Percentiles rank a stretch among this genome's conserved stretches.
Conservation (phyloP, 768 basidiomycete species). For the Pleurotus salmoneostramineus region DNA sequence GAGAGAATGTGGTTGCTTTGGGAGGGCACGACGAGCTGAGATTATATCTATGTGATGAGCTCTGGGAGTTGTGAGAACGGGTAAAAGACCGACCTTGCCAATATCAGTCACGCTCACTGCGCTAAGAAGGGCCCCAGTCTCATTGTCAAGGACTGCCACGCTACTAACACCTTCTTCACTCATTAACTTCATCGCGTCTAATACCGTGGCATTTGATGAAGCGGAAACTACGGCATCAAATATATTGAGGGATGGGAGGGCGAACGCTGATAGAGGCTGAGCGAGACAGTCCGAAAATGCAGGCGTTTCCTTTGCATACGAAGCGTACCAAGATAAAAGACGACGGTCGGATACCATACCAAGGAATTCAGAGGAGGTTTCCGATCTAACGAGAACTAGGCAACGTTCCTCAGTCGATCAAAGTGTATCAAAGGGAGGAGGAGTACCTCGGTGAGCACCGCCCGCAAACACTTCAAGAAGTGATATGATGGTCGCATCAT, state of each 20-base stretch:
- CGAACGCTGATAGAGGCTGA: slow-evolving; percentile 50
- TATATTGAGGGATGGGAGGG: slow-evolving; percentile 63
- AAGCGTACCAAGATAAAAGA: slow-evolving; percentile 66
- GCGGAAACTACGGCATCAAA: slow-evolving; percentile 61
- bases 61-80: not conserved
- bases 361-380: slow-evolving; percentile 41
- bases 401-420: not conserved
- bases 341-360: slow-evolving; percentile 76
- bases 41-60: not conserved
- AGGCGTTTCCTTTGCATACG: slow-evolving; percentile 43
- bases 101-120: slow-evolving; percentile 83
- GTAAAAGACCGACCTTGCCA: slow-evolving; percentile 48
- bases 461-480: slow-evolving; percentile 64
- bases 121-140: slow-evolving; percentile 57
- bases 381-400: slow-evolving; percentile 53
- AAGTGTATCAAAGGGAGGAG: not conserved
- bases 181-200: slow-evolving; percentile 85
- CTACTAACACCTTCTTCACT: slow-evolving; percentile 84
- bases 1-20: slow-evolving; percentile 76
- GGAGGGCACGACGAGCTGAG: slow-evolving; percentile 72
- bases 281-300: slow-evolving; percentile 45
- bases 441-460: slow-evolving; percentile 68
- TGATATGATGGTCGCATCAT: slow-evolving; percentile 60
- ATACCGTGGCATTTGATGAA: slow-evolving; percentile 54
- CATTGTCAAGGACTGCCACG: slow-evolving; percentile 71